phyloP scores from a whole-genome alignment of 768 basidiomycete species.

The Lactarius evosmus region DNA sequence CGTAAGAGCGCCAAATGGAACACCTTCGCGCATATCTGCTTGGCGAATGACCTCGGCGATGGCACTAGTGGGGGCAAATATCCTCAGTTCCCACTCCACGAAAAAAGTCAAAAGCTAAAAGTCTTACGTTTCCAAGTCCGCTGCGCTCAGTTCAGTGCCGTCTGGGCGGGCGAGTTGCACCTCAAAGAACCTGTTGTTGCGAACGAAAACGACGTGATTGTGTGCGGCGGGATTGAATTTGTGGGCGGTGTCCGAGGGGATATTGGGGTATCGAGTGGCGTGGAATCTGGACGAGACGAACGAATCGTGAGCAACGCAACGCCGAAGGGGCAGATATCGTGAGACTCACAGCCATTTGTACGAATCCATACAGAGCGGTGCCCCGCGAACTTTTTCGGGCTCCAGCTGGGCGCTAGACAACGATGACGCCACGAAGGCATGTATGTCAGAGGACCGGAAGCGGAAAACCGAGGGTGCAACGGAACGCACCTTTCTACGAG shows the following conservation, averaged over 20 bases:
- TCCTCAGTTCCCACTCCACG: background rate
- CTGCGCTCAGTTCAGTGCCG: conserved; percentile 70
- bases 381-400: conserved; percentile 78
- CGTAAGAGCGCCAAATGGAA: conserved; percentile 74
- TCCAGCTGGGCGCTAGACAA: conserved; percentile 63
- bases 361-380: conserved; percentile 86
- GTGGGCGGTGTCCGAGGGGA: conserved; percentile 75
- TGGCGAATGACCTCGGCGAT: conserved; percentile 63
- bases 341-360: conserved; percentile 83
- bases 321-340: background rate
- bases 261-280: conserved; percentile 80
- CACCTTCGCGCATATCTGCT: conserved; percentile 48
- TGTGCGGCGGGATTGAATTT: conserved; percentile 73
- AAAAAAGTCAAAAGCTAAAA: background rate
- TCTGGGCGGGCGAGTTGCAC: conserved; percentile 64
- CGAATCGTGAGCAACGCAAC: background rate
- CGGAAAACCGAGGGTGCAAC: background rate
- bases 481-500: conserved; percentile 78
- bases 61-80: conserved; percentile 37
- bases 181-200: conserved; percentile 89
- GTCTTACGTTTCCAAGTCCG: conserved; percentile 75
- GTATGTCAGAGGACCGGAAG: conserved; percentile 5
- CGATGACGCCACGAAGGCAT: background rate
- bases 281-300: conserved; percentile 63
- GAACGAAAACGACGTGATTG: conserved; percentile 87